These are phyloP conservation scores for Perkinsus marinus DNA, from an alignment of 169 alveolate genomes.

Conservation along the genomic window DNA sequence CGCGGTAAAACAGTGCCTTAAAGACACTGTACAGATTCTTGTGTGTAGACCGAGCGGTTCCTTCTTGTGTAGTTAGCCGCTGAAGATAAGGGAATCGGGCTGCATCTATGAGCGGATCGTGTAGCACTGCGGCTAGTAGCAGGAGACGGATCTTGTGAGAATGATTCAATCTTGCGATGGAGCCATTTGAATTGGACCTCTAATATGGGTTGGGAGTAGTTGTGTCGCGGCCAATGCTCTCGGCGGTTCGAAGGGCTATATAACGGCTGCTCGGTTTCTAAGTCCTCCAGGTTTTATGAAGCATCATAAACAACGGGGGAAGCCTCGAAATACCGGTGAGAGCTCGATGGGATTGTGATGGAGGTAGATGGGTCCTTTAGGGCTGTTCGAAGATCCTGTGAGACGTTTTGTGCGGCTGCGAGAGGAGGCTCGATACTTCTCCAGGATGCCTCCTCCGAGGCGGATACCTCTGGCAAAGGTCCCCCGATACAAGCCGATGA, in stretches of 20 bases:
- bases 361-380: not conserved
- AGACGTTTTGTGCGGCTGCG: slow-evolving; percentile 44
- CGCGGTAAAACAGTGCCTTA: too few species aligned
- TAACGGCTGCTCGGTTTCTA: slow-evolving; percentile 33
- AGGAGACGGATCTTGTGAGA: not conserved
- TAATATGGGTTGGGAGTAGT: too few species aligned
- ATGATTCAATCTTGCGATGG: not conserved
- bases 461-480: slow-evolving; percentile 1
- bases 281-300: slow-evolving; percentile 40
- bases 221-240: not conserved
- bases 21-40: not conserved
- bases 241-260: slow-evolving; percentile 15
- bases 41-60: not conserved
- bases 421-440: slow-evolving; percentile 48
- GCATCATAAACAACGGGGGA: slow-evolving; percentile 51
- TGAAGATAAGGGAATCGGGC: not conserved
- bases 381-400: slow-evolving; percentile 58
- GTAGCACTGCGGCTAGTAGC: too few species aligned
- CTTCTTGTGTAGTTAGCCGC: not conserved
- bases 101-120: not conserved
- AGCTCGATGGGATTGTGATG: not conserved
- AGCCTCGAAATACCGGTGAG: slow-evolving; percentile 47
- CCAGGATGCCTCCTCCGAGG: slow-evolving; percentile 45
- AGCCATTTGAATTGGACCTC: not conserved
- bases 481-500: not conserved